phyloP scores from a whole-genome alignment of 306 rosid species.

The Betula pendula region DNA sequence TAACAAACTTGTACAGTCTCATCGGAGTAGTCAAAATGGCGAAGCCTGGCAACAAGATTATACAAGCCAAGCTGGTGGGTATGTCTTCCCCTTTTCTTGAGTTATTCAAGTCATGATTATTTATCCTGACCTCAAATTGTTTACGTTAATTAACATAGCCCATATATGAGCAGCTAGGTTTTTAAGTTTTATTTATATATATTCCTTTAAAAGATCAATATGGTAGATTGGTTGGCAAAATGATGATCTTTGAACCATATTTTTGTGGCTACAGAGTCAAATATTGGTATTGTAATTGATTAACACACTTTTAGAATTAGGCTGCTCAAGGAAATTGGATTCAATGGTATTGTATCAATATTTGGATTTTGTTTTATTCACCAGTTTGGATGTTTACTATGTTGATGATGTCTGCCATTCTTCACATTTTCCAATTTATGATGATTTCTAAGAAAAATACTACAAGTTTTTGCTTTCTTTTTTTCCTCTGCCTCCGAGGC shows the following conservation, averaged over 20 bases:
- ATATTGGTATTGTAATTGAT: too few species aligned
- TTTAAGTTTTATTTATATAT: neutral
- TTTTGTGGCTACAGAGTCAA: neutral
- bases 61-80: conserved; percentile 96
- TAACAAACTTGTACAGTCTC: neutral
- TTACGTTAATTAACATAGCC: neutral
- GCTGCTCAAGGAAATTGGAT: neutral
- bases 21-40: conserved; percentile 41
- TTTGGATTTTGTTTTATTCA: neutral
- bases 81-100: conserved; percentile 52
- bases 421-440: too few species aligned
- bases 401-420: too few species aligned
- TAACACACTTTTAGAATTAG: neutral
- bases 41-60: conserved; percentile 63
- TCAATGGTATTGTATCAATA: neutral
- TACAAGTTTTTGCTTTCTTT: neutral
- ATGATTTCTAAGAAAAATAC: too few species aligned
- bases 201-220: neutral
- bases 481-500: neutral
- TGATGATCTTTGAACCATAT: neutral
- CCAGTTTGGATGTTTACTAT: too few species aligned
- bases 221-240: neutral
- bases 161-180: neutral
- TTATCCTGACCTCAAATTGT: neutral
- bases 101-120: neutral